A percentile compares a stretch with the other conserved stretches of the same genome.
Conservation (phyloP, 2,329 filamentous ascomycete genomes). For the Aspergillus sp. region DNA sequence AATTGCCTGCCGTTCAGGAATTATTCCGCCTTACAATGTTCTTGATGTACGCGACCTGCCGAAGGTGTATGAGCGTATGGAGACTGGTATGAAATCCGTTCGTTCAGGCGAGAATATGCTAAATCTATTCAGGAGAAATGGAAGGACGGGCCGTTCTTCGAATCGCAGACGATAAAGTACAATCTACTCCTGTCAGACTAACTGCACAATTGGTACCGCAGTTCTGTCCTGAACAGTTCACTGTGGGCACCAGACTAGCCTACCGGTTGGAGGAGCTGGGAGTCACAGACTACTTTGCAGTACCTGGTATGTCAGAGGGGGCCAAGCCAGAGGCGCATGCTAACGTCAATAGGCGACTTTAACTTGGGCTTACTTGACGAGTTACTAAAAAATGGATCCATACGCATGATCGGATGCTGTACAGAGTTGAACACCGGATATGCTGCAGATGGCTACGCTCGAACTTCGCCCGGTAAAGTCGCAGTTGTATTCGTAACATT, state of each 20-base stretch:
- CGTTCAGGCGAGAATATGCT: no score
- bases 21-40: not conserved
- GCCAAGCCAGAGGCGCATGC: no score
- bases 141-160: conserved; percentile 47
- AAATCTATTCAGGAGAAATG: conserved; percentile 26
- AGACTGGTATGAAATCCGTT: conserved; percentile 30
- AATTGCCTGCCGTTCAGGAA: not conserved
- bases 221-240: conserved; percentile 14
- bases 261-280: conserved; percentile 2
- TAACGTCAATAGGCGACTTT: not conserved
- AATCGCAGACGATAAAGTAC: conserved; percentile 28
- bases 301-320: not conserved
- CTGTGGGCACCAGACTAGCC: not conserved
- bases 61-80: conserved; percentile 20
- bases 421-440: conserved; percentile 8
- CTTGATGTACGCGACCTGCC: not conserved
- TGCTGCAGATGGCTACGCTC: conserved; percentile 6
- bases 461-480: not conserved
- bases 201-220: no score
- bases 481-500: not conserved
- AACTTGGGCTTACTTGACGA: not conserved
- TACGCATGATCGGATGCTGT: conserved; percentile 1
- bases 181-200: no score
- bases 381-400: not conserved
- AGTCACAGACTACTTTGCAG: not conserved